phyloP scores from a whole-genome alignment of 495 filamentous ascomycete species.

The Xylaria nigripes region DNA sequence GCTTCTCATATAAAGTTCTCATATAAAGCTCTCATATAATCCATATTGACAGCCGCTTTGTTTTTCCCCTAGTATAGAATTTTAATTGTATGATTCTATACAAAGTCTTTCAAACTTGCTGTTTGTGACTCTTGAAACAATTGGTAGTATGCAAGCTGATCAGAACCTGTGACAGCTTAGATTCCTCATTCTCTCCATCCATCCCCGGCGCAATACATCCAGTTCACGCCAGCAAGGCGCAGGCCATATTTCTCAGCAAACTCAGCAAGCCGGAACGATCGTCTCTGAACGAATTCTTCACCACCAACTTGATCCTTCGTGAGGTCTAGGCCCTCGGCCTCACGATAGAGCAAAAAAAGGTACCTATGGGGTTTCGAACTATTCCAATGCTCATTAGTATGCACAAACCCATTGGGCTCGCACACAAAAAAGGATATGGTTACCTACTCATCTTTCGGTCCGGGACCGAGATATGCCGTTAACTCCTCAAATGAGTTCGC shows the following conservation, averaged over 20 bases:
- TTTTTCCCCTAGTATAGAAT: no score
- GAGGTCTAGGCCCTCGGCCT: constrained; percentile 10
- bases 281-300: constrained; percentile 23
- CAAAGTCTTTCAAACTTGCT: no score
- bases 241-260: constrained; percentile 20
- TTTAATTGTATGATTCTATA: no score
- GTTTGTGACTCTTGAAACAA: neutral
- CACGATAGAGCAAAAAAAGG: constrained; percentile 22
- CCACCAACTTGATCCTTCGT: constrained; percentile 20
- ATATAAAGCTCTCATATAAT: no score
- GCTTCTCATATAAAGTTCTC: no score
- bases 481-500: constrained; percentile 3
- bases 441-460: constrained; percentile 23
- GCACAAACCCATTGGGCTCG: neutral
- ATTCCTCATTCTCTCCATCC: constrained; percentile 18
- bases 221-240: constrained; percentile 18
- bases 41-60: no score
- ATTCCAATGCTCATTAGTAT: neutral
- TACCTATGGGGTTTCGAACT: constrained; percentile 26
- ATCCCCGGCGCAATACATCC: constrained; percentile 24
- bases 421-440: neutral
- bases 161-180: neutral
- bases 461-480: constrained; percentile 23
- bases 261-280: constrained; percentile 15
- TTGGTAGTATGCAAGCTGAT: neutral